Evolutionary conservation across 2,329 filamentous ascomycete species (phyloP), one percentile per base, ranked within the genome.

Genomic region (Epichloe typhina): DNA sequence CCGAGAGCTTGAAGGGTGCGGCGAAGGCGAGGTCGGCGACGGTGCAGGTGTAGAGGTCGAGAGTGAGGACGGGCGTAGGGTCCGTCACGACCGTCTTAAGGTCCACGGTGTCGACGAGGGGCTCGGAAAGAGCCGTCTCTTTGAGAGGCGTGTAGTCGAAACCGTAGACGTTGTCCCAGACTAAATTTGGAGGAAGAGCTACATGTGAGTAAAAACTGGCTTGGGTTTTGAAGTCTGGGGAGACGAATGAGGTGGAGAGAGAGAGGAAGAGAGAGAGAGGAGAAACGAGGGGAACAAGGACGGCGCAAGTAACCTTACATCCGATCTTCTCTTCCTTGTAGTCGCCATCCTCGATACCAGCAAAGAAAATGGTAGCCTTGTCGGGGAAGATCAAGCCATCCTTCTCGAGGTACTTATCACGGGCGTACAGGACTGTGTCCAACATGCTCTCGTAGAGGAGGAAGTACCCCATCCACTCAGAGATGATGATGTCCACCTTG

Each of bases 311-410:
- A 37, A 47, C 71, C 88, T 74, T 70, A 97, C 91, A 98, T 70
- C 90, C 91, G 64, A 98, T 98, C 79, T 98, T 98, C 76, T 98
- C 93, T 57, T 97, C 91, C 78, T 97, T 97, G 80, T 98, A 98
- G 56, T 98, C 93, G 58, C 93, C 93, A 64, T 98, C 93, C 74
- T 98, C 93, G 56, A 98, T 98, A 64, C 86, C 93, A 53, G 89
- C 93, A 68, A 95, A 82, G 72, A 89, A 96, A 68, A 98, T 95
- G 61, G 88, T 96, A 49, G 93, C 93, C 80, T 95, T 97, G 73
- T 98, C 93, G 19, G 93, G 93, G 79, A 97, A 97, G 71, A 98
- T 97, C 61, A 96, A 76, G 56, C 91, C 91, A 59, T 86, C 86
- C 66, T 86, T 84, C 56, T 74, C 76, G 54, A 98, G 82, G 70